Percentiles rank a stretch among this genome's conserved stretches.
Conservation (phyloP, 352 stramenopile genomes). For the Globisporangium sylvaticum region DNA sequence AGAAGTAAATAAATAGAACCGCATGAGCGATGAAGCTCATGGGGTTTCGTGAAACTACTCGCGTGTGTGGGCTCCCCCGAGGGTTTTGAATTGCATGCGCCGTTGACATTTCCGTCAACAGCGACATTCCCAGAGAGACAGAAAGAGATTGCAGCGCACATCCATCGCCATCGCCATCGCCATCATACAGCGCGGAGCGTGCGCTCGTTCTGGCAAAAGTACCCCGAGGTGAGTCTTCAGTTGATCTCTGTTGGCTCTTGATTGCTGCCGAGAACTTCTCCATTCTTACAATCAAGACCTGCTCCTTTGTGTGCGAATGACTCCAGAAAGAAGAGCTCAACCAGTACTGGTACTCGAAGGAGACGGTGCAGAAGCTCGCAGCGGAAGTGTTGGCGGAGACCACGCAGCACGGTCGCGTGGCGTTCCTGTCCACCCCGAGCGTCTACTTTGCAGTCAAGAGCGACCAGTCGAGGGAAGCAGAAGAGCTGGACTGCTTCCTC, state of each 20-base stretch:
- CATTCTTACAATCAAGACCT: not conserved
- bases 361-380: constrained; percentile 81
- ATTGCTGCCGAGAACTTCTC: not conserved
- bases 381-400: constrained; percentile 62
- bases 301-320: not conserved
- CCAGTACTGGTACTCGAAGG: constrained; percentile 94
- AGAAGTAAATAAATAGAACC: constrained; percentile 13
- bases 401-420: constrained; percentile 34
- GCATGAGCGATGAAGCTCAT: not conserved
- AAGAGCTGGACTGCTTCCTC: constrained; percentile 53
- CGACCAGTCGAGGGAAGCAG: constrained; percentile 14
- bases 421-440: constrained; percentile 92
- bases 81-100: not conserved
- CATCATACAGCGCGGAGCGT: constrained; percentile 6
- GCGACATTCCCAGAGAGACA: not conserved
- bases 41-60: constrained; percentile 2
- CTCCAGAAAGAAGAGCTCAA: constrained; percentile 92
- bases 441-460: constrained; percentile 90
- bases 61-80: not conserved
- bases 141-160: not conserved
- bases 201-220: constrained; percentile 64
- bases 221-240: constrained; percentile 40
- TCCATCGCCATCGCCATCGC: not conserved
- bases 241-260: not conserved
- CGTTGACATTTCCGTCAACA: not conserved